These are phyloP conservation scores for Camellia lanceoleosa DNA, from an alignment of 148 eudicot species.

Conservation along the genomic window DNA sequence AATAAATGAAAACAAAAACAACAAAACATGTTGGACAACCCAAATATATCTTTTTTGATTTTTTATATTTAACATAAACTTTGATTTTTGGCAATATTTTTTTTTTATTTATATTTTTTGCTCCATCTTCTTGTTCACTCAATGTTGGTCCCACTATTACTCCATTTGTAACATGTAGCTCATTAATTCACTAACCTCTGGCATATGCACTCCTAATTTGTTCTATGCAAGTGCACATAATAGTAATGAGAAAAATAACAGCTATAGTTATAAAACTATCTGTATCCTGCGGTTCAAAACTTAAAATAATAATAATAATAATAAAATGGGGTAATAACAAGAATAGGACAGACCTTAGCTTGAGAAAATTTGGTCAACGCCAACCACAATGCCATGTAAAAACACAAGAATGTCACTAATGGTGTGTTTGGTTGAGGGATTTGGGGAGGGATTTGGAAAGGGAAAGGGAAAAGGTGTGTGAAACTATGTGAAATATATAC, in stretches of 20 bases:
- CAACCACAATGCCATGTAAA: slow-evolving; percentile 30
- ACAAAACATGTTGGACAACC: not conserved
- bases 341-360: slow-evolving; percentile 57
- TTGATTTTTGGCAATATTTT: no score
- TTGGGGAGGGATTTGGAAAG: no score
- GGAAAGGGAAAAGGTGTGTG: no score
- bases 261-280: not conserved
- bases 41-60: no score
- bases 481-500: no score
- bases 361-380: slow-evolving; percentile 28
- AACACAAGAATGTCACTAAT: slow-evolving; percentile 14
- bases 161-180: not conserved
- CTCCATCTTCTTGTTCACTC: not conserved
- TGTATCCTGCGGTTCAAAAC: not conserved
- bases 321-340: not conserved
- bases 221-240: not conserved
- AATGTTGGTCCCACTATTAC: not conserved
- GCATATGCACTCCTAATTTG: not conserved
- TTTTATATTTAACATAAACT: no score
- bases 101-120: no score
- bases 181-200: not conserved
- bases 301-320: not conserved
- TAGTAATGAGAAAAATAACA: not conserved
- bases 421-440: no score
- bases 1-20: not conserved